Conservation (phyloP, 2,329 filamentous ascomycete genomes). For the Ophiostoma australiae region DNA sequence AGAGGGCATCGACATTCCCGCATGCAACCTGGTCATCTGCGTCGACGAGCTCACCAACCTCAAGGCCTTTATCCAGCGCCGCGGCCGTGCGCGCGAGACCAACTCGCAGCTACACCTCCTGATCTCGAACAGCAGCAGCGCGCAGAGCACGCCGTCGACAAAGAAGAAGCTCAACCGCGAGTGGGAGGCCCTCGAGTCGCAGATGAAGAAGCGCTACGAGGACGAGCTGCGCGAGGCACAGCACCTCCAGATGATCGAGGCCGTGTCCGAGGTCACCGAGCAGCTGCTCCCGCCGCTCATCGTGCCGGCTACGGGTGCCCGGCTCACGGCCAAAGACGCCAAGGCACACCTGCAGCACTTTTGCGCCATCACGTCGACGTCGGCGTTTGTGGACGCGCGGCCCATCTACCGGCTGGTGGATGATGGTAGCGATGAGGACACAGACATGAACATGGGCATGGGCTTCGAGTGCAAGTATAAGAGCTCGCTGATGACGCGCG, state of each 20-base stretch:
- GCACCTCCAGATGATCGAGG: constrained; percentile 46
- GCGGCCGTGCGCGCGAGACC: constrained; percentile 49
- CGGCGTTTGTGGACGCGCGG: constrained; percentile 56
- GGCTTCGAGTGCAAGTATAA: constrained; percentile 25
- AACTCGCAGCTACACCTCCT: constrained; percentile 49
- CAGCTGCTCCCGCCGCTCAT: constrained; percentile 25
- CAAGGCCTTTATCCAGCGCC: constrained; percentile 57
- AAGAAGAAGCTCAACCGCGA: constrained; percentile 30
- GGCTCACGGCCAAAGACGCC: constrained; percentile 68
- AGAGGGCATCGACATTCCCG: constrained; percentile 63
- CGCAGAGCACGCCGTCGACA: not conserved
- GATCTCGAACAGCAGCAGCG: constrained; percentile 27
- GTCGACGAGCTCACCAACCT: constrained; percentile 50
- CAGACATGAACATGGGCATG: not conserved
- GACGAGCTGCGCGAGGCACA: constrained; percentile 54
- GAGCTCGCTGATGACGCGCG: constrained; percentile 39
- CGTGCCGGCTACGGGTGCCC: constrained; percentile 48
- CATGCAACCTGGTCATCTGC: constrained; percentile 58
- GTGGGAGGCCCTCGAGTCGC: constrained; percentile 64
- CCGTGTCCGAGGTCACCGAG: constrained; percentile 38
- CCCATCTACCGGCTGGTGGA: constrained; percentile 54
- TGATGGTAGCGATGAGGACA: not conserved
- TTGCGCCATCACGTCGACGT: constrained; percentile 57
- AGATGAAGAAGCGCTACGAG: constrained; percentile 68
- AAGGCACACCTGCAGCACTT: constrained; percentile 77